These are phyloP conservation scores for Diplodia sapinea DNA, from an alignment of 2,329 filamentous ascomycete genomes.

Conservation along the genomic window DNA sequence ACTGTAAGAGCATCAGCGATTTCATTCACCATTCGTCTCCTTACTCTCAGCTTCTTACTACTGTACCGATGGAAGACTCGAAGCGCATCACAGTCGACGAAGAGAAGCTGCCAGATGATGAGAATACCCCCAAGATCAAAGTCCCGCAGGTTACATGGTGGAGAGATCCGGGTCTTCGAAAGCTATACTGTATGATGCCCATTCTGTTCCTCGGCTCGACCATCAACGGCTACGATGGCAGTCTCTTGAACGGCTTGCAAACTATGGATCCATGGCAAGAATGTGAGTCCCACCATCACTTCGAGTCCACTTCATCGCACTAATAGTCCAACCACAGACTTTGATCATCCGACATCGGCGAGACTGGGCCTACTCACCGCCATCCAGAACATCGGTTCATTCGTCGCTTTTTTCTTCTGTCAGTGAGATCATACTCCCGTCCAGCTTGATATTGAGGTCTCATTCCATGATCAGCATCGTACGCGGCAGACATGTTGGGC, in stretches of 20 bases:
- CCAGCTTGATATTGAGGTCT: slow-evolving; percentile 37
- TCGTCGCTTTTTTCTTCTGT: slow-evolving; percentile 51
- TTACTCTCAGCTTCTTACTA: background rate
- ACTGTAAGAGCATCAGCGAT: background rate
- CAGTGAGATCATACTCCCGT: slow-evolving; percentile 40
- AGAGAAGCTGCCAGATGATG: slow-evolving; percentile 11
- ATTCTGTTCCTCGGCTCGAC: slow-evolving; percentile 39
- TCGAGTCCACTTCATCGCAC: background rate
- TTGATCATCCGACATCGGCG: slow-evolving; percentile 40
- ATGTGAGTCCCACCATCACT: slow-evolving; percentile 44
- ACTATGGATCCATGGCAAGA: slow-evolving; percentile 52
- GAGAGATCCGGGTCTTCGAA: slow-evolving; percentile 40
- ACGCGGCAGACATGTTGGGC: slow-evolving; percentile 42
- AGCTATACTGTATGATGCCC: slow-evolving; percentile 42
- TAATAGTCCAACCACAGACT: slow-evolving; percentile 39
- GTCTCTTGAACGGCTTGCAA: slow-evolving; percentile 57
- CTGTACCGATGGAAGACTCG: background rate
- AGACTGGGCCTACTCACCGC: slow-evolving; percentile 56
- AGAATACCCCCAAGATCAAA: slow-evolving; percentile 32
- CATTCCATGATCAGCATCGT: slow-evolving; percentile 6
- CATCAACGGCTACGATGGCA: slow-evolving; percentile 58
- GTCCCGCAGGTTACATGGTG: slow-evolving; percentile 45
- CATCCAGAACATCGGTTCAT: slow-evolving; percentile 56
- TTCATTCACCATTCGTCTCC: background rate
- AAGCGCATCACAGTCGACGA: slow-evolving; percentile 3